A percentile compares a stretch with the other conserved stretches of the same genome.
phyloP scores from a whole-genome alignment of 345 rosid species.

The Balakata baccata region DNA sequence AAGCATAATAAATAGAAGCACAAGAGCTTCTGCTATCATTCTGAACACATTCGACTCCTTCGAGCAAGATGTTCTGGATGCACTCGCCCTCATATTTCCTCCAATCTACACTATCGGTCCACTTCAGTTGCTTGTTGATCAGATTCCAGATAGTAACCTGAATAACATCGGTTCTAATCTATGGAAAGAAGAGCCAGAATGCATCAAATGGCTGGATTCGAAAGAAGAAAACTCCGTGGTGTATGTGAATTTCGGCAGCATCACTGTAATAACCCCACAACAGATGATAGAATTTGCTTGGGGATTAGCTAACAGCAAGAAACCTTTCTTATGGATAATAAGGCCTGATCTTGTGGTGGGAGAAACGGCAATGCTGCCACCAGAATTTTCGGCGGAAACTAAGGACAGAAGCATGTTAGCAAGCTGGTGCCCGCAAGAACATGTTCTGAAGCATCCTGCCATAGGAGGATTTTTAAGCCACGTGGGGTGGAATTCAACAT shows the following conservation, averaged over 20 bases:
- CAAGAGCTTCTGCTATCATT: constrained; percentile 29
- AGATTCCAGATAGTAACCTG: not conserved
- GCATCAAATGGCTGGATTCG: constrained; percentile 22
- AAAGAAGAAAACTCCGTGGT: constrained; percentile 21
- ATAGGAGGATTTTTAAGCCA: constrained; percentile 26
- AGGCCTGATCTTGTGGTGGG: constrained; percentile 24
- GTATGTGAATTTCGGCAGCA: constrained; percentile 29
- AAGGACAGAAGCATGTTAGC: constrained; percentile 18
- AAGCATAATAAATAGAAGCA: constrained; percentile 16
- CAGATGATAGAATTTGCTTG: constrained; percentile 29
- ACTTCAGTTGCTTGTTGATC: constrained; percentile 15
- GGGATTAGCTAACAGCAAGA: constrained; percentile 28
- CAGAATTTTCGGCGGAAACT: constrained; percentile 16
- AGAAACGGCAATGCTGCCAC: constrained; percentile 3
- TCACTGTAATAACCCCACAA: constrained; percentile 15
- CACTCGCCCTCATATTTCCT: constrained; percentile 21
- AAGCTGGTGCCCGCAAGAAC: constrained; percentile 27
- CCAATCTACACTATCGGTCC: constrained; percentile 33
- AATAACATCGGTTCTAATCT: constrained; percentile 12
- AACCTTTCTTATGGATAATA: constrained; percentile 28
- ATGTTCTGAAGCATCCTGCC: constrained; percentile 24
- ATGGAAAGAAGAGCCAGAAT: constrained; percentile 26
- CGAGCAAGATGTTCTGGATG: constrained; percentile 25
- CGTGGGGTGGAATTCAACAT: constrained; percentile 30
- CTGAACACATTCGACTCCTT: constrained; percentile 38